Conservation (phyloP, 257 asterid genomes). For the Solanum neorickii region DNA sequence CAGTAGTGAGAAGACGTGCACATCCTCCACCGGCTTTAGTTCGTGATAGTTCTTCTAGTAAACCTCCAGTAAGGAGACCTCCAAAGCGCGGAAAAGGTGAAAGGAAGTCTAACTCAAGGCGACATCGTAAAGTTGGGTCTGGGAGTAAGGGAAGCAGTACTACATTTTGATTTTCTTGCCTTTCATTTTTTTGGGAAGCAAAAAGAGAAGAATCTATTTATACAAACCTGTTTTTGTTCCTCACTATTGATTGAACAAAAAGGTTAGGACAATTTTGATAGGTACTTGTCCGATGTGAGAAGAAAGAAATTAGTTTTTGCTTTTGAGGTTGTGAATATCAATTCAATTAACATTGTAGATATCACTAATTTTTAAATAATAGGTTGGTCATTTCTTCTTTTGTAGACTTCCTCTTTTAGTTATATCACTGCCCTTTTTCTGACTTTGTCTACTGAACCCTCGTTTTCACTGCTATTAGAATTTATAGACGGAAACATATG, state of each 20-base stretch:
- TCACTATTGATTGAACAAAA: not conserved
- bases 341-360: conserved; percentile 7
- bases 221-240: not conserved
- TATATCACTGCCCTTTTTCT: not conserved
- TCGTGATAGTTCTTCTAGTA: conserved; percentile 17
- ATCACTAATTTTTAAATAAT: not conserved
- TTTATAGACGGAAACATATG: not conserved
- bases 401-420: not conserved
- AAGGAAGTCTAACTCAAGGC: conserved; percentile 56
- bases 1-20: conserved; percentile 12
- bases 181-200: conserved; percentile 1
- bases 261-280: conserved; percentile 13
- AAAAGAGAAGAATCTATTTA: conserved; percentile 16
- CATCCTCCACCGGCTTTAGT: conserved; percentile 22
- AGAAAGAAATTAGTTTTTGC: conserved; percentile 1
- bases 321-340: conserved; percentile 3
- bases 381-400: not conserved
- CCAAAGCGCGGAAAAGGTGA: conserved; percentile 53
- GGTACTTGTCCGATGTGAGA: not conserved
- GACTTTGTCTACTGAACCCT: not conserved
- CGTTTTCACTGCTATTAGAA: not conserved
- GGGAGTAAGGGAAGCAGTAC: conserved; percentile 28
- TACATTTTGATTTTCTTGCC: conserved; percentile 18
- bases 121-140: conserved; percentile 49
- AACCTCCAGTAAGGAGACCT: conserved; percentile 13